phyloP scores from a whole-genome alignment of 371 early-diverging fungal species.

The Funneliformis caledonium region DNA sequence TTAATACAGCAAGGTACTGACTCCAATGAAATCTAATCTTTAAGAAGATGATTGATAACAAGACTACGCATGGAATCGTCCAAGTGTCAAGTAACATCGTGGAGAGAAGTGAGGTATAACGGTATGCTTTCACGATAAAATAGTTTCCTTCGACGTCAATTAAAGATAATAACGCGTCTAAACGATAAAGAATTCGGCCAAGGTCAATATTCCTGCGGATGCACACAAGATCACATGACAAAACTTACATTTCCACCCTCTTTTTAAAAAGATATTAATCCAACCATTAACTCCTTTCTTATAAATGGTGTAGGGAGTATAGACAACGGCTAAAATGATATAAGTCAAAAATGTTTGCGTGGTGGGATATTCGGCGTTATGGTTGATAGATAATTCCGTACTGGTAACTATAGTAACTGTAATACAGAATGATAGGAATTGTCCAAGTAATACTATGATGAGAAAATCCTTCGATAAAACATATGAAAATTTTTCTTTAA shows the following conservation, averaged over 20 bases:
- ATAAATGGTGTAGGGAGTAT: conserved; percentile 61
- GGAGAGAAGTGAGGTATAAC: conserved; percentile 72
- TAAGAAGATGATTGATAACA: conserved; percentile 66
- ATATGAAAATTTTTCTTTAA: neutral
- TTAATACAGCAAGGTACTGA: conserved; percentile 68
- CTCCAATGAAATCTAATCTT: conserved; percentile 63
- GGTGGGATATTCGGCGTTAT: conserved; percentile 66
- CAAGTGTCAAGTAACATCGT: conserved; percentile 78
- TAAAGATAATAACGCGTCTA: conserved; percentile 63
- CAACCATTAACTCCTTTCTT: conserved; percentile 59
- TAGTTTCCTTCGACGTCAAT: conserved; percentile 83
- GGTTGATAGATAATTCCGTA: conserved; percentile 56
- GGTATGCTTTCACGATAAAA: conserved; percentile 76
- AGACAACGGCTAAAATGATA: conserved; percentile 65
- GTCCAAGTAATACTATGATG: conserved; percentile 57
- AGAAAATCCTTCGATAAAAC: conserved; percentile 39
- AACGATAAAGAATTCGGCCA: neutral
- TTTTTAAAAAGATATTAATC: conserved; percentile 54
- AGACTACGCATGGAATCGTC: conserved; percentile 72
- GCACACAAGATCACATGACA: neutral
- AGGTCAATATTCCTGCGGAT: neutral
- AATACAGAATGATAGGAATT: conserved; percentile 73
- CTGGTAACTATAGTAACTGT: conserved; percentile 68
- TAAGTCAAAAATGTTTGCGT: conserved; percentile 74
- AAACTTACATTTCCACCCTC: conserved; percentile 59